These are phyloP conservation scores for Sporormia fimetaria DNA, from an alignment of 495 filamentous ascomycete genomes.

Conservation along the genomic window DNA sequence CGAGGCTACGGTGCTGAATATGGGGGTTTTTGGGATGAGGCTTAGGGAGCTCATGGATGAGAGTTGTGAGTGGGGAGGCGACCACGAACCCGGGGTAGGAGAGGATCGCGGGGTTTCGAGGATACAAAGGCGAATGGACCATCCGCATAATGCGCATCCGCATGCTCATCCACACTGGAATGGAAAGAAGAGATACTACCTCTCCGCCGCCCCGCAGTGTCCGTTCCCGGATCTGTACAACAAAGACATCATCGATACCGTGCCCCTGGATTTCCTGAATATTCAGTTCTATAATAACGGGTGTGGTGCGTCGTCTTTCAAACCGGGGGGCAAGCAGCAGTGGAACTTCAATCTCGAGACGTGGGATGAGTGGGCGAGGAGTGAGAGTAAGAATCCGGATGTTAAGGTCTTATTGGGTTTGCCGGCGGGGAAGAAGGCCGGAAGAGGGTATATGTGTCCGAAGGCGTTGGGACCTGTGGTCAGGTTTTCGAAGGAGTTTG, in stretches of 20 bases:
- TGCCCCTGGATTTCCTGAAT: slow-evolving; percentile 19
- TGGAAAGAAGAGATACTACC: slow-evolving; percentile 15
- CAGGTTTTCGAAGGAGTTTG: slow-evolving; percentile 13
- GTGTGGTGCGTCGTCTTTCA: slow-evolving; percentile 49
- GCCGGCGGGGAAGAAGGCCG: slow-evolving; percentile 49
- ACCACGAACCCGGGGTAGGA: no score
- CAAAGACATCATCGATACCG: slow-evolving; percentile 24
- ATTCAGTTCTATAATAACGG: slow-evolving; percentile 40
- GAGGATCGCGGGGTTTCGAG: no score
- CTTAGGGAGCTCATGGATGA: slow-evolving; percentile 24
- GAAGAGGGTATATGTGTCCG: slow-evolving; percentile 46
- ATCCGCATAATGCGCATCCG: no score
- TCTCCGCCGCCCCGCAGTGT: slow-evolving; percentile 26
- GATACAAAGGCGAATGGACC: no score
- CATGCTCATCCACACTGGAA: slow-evolving; percentile 1
- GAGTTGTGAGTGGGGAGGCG: no score
- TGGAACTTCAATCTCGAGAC: slow-evolving; percentile 55
- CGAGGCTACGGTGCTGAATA: slow-evolving; percentile 22
- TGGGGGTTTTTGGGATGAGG: slow-evolving; percentile 18
- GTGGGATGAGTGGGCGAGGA: slow-evolving; percentile 64
- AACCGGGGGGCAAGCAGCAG: slow-evolving; percentile 36
- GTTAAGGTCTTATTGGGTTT: slow-evolving; percentile 58
- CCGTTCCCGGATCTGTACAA: slow-evolving; percentile 22
- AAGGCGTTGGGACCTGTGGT: slow-evolving; percentile 31
- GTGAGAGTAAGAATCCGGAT: slow-evolving; percentile 45